Percentiles rank a stretch among this genome's conserved stretches.
phyloP scores from a whole-genome alignment of 495 filamentous ascomycete species.

The Parathielavia appendiculata region DNA sequence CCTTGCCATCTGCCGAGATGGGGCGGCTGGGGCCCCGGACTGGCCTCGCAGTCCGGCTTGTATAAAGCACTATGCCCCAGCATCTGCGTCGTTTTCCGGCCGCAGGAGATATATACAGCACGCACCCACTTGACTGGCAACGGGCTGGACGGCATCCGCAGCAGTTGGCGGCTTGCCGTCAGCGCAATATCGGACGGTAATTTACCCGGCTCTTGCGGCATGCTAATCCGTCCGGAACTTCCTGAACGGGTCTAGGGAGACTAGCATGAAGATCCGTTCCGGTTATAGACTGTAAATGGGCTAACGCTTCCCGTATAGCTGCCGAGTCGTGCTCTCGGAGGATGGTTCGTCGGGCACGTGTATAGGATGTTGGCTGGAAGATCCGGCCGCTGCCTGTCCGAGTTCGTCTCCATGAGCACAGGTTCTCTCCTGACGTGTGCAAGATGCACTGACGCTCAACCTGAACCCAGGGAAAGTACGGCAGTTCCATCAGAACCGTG shows the following conservation, averaged over 20 bases:
- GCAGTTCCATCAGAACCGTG: too few species aligned
- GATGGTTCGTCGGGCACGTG: too few species aligned
- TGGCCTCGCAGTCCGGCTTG: not conserved
- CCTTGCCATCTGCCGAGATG: slow-evolving; percentile 17
- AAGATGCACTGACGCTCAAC: too few species aligned
- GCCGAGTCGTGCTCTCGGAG: slow-evolving; percentile 16
- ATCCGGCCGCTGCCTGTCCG: not conserved
- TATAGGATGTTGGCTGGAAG: too few species aligned
- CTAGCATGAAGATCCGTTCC: slow-evolving; percentile 15
- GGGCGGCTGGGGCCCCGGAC: slow-evolving; percentile 10
- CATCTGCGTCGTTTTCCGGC: slow-evolving; percentile 12
- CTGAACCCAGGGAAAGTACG: too few species aligned
- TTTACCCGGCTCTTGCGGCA: slow-evolving; percentile 23
- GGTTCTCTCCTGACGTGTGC: too few species aligned
- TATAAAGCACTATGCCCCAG: slow-evolving; percentile 20
- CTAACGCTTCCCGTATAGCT: slow-evolving; percentile 6
- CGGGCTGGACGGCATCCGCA: not conserved
- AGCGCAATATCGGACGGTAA: slow-evolving; percentile 19
- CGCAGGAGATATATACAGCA: slow-evolving; percentile 4
- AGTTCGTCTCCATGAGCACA: too few species aligned
- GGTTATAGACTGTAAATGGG: slow-evolving; percentile 12
- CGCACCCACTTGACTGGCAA: slow-evolving; percentile 8
- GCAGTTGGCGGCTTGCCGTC: slow-evolving; percentile 10
- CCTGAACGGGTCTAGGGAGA: slow-evolving; percentile 7
- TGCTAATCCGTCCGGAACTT: slow-evolving; percentile 12